A percentile compares a stretch with the other conserved stretches of the same genome.
Conservation (phyloP, 1,139 yeast species). For the Saccharomycopsis hybrid region DNA sequence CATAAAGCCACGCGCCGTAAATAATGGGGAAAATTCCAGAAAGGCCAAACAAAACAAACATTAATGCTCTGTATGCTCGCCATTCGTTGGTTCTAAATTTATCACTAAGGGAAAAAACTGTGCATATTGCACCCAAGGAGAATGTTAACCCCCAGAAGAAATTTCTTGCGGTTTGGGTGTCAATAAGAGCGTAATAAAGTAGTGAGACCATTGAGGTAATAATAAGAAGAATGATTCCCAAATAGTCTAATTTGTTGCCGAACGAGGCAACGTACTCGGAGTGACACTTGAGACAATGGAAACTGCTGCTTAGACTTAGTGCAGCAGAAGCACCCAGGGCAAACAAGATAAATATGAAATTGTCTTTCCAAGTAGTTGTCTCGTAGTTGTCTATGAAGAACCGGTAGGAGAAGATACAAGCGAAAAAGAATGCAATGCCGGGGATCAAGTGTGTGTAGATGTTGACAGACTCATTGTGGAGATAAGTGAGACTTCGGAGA, state of each 20-base stretch:
- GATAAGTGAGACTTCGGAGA: constrained; percentile 48
- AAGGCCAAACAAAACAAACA: constrained; percentile 78
- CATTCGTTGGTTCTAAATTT: constrained; percentile 62
- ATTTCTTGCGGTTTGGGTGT: constrained; percentile 36
- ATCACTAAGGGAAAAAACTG: constrained; percentile 56
- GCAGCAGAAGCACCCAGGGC: constrained; percentile 51
- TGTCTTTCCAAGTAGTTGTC: constrained; percentile 41
- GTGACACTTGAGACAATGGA: constrained; percentile 75
- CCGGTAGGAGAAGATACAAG: constrained; percentile 27
- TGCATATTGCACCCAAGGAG: constrained; percentile 54
- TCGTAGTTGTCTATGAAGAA: constrained; percentile 36
- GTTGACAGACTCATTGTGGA: constrained; percentile 85
- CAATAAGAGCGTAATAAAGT: constrained; percentile 59
- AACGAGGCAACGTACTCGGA: constrained; percentile 52
- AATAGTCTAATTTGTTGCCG: constrained; percentile 80
- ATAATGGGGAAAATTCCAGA: constrained; percentile 70
- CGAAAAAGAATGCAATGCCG: constrained; percentile 36
- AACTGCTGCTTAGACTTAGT: constrained; percentile 65
- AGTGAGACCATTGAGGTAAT: constrained; percentile 70
- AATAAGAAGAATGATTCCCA: constrained; percentile 77
- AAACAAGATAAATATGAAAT: constrained; percentile 37
- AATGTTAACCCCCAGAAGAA: constrained; percentile 45
- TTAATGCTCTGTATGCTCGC: constrained; percentile 69
- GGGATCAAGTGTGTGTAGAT: constrained; percentile 80
- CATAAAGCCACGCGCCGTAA: constrained; percentile 41